These are phyloP conservation scores for Aspergillus sclerotialis DNA, from an alignment of 2,329 filamentous ascomycete species.

Conservation along the genomic window DNA sequence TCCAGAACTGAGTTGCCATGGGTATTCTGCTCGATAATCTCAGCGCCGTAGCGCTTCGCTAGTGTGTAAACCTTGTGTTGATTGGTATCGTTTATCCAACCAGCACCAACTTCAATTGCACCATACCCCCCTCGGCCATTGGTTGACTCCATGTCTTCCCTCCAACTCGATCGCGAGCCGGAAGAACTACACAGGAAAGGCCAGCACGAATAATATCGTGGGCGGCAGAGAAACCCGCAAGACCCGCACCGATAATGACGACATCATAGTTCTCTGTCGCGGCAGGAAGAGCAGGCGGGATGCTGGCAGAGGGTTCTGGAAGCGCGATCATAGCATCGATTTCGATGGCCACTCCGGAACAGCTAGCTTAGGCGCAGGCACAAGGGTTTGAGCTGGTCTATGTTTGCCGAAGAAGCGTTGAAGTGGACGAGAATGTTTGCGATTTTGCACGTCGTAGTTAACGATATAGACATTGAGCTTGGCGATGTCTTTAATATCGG, in stretches of 20 bases:
- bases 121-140: conserved; percentile 8
- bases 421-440: conserved; percentile 32
- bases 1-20: conserved; percentile 40
- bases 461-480: conserved; percentile 41
- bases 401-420: conserved; percentile 24
- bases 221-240: conserved; percentile 33
- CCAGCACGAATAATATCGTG: conserved; percentile 23
- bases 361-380: conserved; percentile 37
- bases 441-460: conserved; percentile 32
- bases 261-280: conserved; percentile 14
- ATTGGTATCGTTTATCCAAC: conserved; percentile 54
- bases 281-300: neutral
- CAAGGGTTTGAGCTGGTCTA: conserved; percentile 37
- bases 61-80: conserved; percentile 42
- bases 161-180: conserved; percentile 39
- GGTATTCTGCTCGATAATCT: conserved; percentile 44
- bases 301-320: conserved; percentile 2
- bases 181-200: conserved; percentile 29
- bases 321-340: conserved; percentile 33
- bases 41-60: conserved; percentile 21
- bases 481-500: conserved; percentile 30
- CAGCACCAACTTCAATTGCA: conserved; percentile 48
- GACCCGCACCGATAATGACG: conserved; percentile 34
- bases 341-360: conserved; percentile 34
- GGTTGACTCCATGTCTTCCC: conserved; percentile 34